A percentile compares a stretch with the other conserved stretches of the same genome.
Conservation (phyloP, 305 asterid species). For the Andrographis paniculata region DNA sequence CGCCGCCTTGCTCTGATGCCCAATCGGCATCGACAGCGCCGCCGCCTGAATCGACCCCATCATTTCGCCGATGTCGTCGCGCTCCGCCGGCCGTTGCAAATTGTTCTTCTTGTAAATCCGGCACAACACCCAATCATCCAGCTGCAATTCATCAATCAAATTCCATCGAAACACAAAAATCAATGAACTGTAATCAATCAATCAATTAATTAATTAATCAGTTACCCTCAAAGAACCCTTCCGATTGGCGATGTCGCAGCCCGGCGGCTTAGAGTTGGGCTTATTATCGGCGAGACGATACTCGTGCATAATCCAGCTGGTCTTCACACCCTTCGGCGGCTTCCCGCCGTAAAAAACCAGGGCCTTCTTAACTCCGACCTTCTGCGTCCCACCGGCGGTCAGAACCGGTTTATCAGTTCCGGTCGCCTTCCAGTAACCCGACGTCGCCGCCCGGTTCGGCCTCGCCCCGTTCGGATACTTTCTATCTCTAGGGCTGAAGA, state of each 20-base stretch:
- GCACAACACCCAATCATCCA: constrained; percentile 84
- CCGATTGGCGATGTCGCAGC: constrained; percentile 40
- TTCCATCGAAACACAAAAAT: too few species aligned
- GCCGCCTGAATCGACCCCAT: constrained; percentile 26
- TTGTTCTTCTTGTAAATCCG: constrained; percentile 72
- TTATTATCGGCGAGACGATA: constrained; percentile 54
- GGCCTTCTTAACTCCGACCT: constrained; percentile 73
- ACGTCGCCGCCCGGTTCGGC: constrained; percentile 75
- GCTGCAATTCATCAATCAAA: constrained; percentile 22
- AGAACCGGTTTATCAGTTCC: constrained; percentile 83
- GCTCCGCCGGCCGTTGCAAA: constrained; percentile 52
- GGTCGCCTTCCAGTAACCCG: constrained; percentile 89
- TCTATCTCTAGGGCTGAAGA: constrained; percentile 76
- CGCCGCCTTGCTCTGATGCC: constrained; percentile 21
- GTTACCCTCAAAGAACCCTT: constrained; percentile 69
- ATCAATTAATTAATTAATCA: neutral
- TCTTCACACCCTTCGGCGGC: constrained; percentile 76
- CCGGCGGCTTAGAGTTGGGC: constrained; percentile 47
- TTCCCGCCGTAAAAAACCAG: constrained; percentile 78
- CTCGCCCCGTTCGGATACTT: constrained; percentile 81
- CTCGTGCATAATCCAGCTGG: constrained; percentile 89
- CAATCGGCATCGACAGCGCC: neutral
- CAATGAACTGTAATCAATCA: constrained; percentile 44
- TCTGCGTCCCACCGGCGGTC: constrained; percentile 63
- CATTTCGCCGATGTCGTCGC: constrained; percentile 30